Evolutionary conservation across 1,139 yeast species (phyloP).

Genomic region (Saccharomyces hybrid): DNA sequence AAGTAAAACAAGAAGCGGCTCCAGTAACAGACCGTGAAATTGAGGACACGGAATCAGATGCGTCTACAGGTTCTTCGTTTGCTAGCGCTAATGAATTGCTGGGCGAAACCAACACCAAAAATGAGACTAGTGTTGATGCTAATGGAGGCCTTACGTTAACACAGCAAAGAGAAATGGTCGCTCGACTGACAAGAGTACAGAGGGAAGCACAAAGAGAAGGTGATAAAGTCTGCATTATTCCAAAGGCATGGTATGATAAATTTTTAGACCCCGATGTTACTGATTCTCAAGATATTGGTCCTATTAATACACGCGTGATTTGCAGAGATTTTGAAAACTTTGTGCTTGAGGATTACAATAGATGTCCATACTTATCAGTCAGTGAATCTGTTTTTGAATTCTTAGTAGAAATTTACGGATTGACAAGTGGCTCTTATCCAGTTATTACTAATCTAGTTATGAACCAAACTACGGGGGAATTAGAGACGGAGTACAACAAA

Average conservation of each 20-base stretch:
- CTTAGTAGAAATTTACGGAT: conserved; percentile 50
- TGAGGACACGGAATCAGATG: not conserved
- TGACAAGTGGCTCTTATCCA: conserved; percentile 37
- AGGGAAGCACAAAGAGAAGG: conserved; percentile 27
- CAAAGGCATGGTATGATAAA: conserved; percentile 33
- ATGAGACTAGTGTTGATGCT: not conserved
- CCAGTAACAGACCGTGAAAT: not conserved
- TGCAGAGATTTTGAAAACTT: conserved; percentile 28
- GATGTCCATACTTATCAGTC: conserved; percentile 33
- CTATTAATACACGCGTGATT: conserved; percentile 33
- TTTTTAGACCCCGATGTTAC: conserved; percentile 26
- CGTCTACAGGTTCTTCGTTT: not conserved
- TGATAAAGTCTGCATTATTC: conserved; percentile 32
- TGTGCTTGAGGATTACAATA: conserved; percentile 29
- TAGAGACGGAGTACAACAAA: conserved; percentile 47
- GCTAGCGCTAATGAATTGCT: conserved; percentile 3
- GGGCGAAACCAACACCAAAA: conserved; percentile 1
- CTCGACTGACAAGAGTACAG: conserved; percentile 10
- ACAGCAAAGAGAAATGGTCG: not conserved
- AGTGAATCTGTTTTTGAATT: conserved; percentile 39
- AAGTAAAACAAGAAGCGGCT: not conserved
- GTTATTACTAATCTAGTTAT: conserved; percentile 41
- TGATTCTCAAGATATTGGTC: conserved; percentile 29
- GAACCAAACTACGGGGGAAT: conserved; percentile 35
- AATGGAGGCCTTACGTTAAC: not conserved